Percentiles rank a stretch among this genome's conserved stretches.
Evolutionary conservation across 192 early-diverging fungal species (phyloP).

Genomic region (Backusella liffmaniae): DNA sequence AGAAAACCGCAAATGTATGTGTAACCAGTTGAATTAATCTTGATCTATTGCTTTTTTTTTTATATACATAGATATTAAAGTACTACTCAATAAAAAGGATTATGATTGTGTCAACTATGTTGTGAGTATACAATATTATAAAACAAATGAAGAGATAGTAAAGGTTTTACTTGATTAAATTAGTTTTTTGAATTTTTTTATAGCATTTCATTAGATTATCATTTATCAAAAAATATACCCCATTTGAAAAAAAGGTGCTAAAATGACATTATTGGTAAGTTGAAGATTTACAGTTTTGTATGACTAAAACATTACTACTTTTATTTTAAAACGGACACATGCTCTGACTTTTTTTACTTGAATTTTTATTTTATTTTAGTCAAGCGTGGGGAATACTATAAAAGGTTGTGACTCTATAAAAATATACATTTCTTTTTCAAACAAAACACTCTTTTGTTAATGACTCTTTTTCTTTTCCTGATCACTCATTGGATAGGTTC

Average conservation of each 20-base stretch:
- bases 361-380: not conserved
- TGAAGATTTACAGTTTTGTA: not conserved
- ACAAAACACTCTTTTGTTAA: not conserved
- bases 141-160: not conserved
- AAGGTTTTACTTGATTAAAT: not conserved
- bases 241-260: not conserved
- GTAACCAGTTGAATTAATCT: not conserved
- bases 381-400: not conserved
- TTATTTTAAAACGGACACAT: not conserved
- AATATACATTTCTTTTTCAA: not conserved
- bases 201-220: no score
- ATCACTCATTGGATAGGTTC: not conserved
- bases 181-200: not conserved
- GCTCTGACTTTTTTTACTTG: not conserved
- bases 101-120: not conserved
- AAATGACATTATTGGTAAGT: not conserved
- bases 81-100: no score
- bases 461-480: not conserved
- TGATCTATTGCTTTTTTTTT: not conserved
- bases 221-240: not conserved
- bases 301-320: not conserved
- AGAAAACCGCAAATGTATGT: not conserved
- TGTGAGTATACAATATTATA: not conserved
- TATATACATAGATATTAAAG: no score
- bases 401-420: not conserved